Base-by-base conservation (phyloP, 202 grass and related monocot genomes). In the Alloteropsis angusta region DNA sequence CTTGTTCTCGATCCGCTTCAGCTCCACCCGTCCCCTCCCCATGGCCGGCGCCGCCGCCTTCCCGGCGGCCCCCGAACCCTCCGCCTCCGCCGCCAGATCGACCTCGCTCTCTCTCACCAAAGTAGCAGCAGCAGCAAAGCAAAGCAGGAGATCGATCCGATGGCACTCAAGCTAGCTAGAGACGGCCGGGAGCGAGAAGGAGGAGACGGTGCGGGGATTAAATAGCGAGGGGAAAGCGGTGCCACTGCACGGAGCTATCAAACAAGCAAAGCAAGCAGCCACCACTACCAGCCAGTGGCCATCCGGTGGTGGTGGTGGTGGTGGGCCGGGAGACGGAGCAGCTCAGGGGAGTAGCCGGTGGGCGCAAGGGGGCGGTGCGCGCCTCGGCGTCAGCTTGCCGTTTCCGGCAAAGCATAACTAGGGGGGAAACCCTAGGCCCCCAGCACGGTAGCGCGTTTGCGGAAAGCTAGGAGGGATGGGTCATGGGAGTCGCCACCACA, bases 1-100 rank as follows among this genome's bases (percentile, higher is more conserved):
- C 81, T 80, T 80, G 86, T 88, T 80, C 86, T 88, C 86, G 69
- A 84, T 84, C 76, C 76, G 71, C 86, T 76, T 80, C 2, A 88
- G 76, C 81, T 88, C 86, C 38, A 88, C 86, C 38, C 81, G 17
- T 0, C 86, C 86, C 71, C 76, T 21, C 71, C 86, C 81, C 86
- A 88, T 88, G 15, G 17, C 36, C 1, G 38, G 16, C 21, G 16
- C 38, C 21, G 19, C 18, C 15, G 42, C 56, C 70, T 47, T 28
- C 77, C 26, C 46, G 48, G 10, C 46, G 48, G 10, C 34, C 65
- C 13, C 21, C 49, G 63, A 32, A 0, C 26, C 52, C 39, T 70
- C 65, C 77, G 38, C 77, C 50, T 12, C 47, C 49, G 15, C 38
- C 43, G 41, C 70, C 18, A 60, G 62, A 22, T 71, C 66, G 68